Conservation (phyloP, 1,139 yeast genomes). For the Saccharomyces pastorianus region DNA sequence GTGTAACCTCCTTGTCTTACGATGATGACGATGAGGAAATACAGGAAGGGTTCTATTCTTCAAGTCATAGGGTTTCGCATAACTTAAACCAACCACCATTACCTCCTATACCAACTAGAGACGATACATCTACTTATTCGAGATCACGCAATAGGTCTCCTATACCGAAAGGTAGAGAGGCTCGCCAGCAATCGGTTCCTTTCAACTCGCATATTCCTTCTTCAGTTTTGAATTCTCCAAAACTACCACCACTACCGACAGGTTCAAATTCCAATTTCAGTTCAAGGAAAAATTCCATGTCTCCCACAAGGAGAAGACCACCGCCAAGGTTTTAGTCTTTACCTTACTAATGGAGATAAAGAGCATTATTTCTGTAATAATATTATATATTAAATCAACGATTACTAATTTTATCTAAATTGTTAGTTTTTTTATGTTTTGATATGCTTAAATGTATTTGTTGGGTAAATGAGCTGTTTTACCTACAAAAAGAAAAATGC, state of each 20-base stretch:
- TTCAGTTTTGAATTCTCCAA: slow-evolving; percentile 12
- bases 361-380: too few species aligned
- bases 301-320: slow-evolving; percentile 22
- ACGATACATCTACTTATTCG: neutral
- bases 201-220: slow-evolving; percentile 26
- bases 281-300: slow-evolving; percentile 17
- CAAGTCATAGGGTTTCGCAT: neutral
- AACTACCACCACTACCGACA: slow-evolving; percentile 21
- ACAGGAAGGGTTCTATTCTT: neutral
- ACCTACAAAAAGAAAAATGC: neutral
- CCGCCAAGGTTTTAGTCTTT: slow-evolving; percentile 17
- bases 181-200: slow-evolving; percentile 1
- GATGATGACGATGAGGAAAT: slow-evolving; percentile 10
- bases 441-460: too few species aligned
- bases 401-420: too few species aligned
- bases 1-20: slow-evolving; percentile 19
- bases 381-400: too few species aligned
- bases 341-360: too few species aligned
- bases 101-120: slow-evolving; percentile 28
- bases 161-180: neutral
- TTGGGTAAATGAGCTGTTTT: too few species aligned
- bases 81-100: slow-evolving; percentile 18
- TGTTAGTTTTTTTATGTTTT: neutral
- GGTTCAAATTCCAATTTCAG: slow-evolving; percentile 4
- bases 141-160: neutral